Evolutionary conservation across 225 moss, liverwort and hornwort genomes (phyloP), one percentile per base, ranked within the genome.

Genomic region (Pseudisothecium myosuroides): DNA sequence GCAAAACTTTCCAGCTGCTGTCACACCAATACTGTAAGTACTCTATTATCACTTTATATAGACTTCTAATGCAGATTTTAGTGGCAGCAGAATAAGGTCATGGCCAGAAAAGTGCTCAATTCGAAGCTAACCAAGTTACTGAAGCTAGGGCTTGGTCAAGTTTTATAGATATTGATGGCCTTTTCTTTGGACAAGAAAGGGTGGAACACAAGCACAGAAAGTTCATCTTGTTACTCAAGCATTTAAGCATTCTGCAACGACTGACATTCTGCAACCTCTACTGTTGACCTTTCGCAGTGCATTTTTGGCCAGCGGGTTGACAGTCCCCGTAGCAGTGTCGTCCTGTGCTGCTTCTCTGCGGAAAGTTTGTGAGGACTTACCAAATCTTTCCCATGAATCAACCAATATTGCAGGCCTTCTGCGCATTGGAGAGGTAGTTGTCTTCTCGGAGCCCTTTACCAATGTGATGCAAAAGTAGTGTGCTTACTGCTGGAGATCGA

Each of bases 301-400:
- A 65, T 98, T 96, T 81, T 93, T 98, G 90, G 98, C 98, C 21
- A 93, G 94, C 83, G 96, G 98, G 80, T 94, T 98, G 73, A 94
- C 94, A 87, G 92, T 95, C 81, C 96, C 94, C 76, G 93, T 98
- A 66, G 98, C 98, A 71, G 96, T 95, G 87, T 88, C 96, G 88
- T 94, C 98, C 74, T 98, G 96, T 93, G 96, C 96, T 80, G 93
- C 98, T 90, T 93, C 96, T 85, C 91, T 98, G 89, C 93, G 98
- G 86, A 96, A 93, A 93, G 91, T 98, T 83, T 95, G 96, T 90
- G 98, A 98, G 86, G 96, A 98, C 78, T 94, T 96, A 76, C 92
- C 98, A 43, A 93, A 93, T 93, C 93, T 98, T 75, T 96, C 95
- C 27, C 91, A 94, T 58, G 96, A 96, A 90, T 94, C 95, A 71